These are phyloP conservation scores for Taiwanofungus camphoratus DNA, from an alignment of 1,284 basidiomycete species.

Conservation along the genomic window DNA sequence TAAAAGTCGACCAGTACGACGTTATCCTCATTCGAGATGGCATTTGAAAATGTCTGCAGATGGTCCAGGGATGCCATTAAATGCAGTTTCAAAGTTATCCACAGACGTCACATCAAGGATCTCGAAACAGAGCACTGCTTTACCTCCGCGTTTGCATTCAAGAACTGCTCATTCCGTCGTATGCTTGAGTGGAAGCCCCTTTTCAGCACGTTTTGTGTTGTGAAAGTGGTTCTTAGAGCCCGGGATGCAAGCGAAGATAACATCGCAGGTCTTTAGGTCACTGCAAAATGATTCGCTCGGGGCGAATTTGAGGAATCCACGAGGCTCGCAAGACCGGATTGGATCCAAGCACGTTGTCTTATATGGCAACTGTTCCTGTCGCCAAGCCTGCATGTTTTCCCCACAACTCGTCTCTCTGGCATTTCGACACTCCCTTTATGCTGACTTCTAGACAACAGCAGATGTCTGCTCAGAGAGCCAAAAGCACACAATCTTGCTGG, in stretches of 20 bases:
- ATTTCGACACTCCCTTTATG: no score
- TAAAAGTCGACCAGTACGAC: slow-evolving; percentile 72
- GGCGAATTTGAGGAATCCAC: no score
- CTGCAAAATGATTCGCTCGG: no score
- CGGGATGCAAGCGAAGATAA: background rate
- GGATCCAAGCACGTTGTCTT: no score
- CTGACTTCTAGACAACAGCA: no score
- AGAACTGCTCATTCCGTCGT: slow-evolving; percentile 27
- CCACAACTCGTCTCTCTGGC: no score
- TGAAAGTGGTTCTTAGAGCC: background rate
- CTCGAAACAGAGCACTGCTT: slow-evolving; percentile 1
- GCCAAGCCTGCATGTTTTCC: no score
- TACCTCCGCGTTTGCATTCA: slow-evolving; percentile 31
- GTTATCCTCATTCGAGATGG: slow-evolving; percentile 36
- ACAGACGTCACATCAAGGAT: background rate
- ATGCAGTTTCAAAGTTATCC: background rate
- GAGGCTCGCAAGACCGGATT: no score
- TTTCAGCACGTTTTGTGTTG: background rate
- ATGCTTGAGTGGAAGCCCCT: slow-evolving; percentile 24
- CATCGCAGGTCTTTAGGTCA: no score
- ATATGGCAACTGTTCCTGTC: no score
- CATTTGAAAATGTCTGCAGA: slow-evolving; percentile 45
- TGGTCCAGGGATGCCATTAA: background rate
- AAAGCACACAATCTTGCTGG: no score
- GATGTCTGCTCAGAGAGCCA: no score